Base-by-base conservation (phyloP, 2,329 filamentous ascomycete species). In the Pseudogymnoascus sp. region DNA sequence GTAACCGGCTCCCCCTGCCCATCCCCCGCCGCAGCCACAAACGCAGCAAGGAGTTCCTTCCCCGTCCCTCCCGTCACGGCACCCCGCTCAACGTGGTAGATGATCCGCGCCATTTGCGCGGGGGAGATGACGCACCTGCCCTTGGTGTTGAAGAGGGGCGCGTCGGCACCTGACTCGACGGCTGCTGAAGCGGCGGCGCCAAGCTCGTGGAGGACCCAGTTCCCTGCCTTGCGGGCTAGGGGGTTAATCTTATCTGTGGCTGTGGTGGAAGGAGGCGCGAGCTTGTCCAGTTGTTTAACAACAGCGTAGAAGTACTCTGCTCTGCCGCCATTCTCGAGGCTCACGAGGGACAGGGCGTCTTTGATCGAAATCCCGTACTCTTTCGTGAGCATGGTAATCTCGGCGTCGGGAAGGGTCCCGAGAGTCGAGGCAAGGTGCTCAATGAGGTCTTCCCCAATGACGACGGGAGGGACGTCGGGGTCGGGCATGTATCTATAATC, bases 401-500 rank as follows among this genome's bases (percentile, higher is more conserved):
- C 83, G 13, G 81, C 77, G 67, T 96, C 92, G 0, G 92, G 91
- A 8, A 89, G 77, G 21, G 83, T 79, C 4, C 90, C 89, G 63
- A 96, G 76, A 0, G 81, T 87, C 0, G 74, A 67, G 18, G 74
- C 76, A 12, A 97, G 78, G 65, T 87, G 79, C 4, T 79, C 71
- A 4, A 97, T 77, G 0, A 97, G 79, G 62, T 89, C 86, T 1
- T 80, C 71, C 6, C 86, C 86, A 64, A 99, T 88, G 2, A 92
- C 72, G 1, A 99, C 79, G 1, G 94, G 91, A 0, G 84, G 82
- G 12, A 99, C 80, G 72, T 99, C 94, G 4, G 94, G 90, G 72
- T 99, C 94, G 0, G 94, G 93, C 93, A 99, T 97, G 72, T 99
- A 99, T 42, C 94, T 83, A 74, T 99, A 99, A 74, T 99, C 94